Evolutionary conservation across 2,329 filamentous ascomycete genomes (phyloP).

Genomic region (Trichoderma pleuroti): DNA sequence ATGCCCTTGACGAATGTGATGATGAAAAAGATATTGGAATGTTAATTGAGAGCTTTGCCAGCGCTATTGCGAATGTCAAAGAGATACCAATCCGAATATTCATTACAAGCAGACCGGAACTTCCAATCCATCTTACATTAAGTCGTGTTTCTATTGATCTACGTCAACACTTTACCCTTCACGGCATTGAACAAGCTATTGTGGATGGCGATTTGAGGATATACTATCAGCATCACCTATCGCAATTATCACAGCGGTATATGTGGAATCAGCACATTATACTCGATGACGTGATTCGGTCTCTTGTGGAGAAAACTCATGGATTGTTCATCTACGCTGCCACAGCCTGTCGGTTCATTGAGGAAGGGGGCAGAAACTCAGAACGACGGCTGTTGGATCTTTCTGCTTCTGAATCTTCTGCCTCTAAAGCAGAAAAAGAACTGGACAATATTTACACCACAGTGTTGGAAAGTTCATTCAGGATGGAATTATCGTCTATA

Average conservation of each 20-base stretch:
- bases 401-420: not conserved
- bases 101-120: not conserved
- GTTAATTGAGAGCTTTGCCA: not conserved
- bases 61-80: not conserved
- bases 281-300: not conserved
- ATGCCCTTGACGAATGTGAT: not conserved
- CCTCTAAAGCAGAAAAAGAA: not conserved
- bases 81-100: not conserved
- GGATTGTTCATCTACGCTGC: not conserved
- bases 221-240: not conserved
- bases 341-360: not conserved
- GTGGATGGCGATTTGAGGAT: not conserved
- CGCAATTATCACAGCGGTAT: not conserved
- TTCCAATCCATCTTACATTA: not conserved
- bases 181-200: not conserved
- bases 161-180: not conserved
- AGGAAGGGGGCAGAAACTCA: not conserved
- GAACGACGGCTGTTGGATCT: not conserved
- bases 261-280: not conserved
- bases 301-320: not conserved
- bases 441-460: not conserved
- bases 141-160: not conserved
- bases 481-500: not conserved
- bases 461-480: not conserved
- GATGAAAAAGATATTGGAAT: not conserved